Percentiles rank a stretch among this genome's conserved stretches.
Conservation (phyloP, 805 yeast species). For the Priceomyces castillae region DNA sequence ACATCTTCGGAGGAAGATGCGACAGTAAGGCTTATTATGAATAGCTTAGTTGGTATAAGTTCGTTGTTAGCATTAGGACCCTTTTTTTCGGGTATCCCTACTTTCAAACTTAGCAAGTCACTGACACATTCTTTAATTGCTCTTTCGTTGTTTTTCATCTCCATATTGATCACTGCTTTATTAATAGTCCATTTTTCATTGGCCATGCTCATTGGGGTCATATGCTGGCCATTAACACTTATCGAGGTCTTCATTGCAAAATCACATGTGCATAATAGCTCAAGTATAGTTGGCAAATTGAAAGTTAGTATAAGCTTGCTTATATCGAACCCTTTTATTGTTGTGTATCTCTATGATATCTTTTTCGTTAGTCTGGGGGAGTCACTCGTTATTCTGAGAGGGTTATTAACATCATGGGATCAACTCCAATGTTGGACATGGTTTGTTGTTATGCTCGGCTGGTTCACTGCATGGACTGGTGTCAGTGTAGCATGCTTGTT, state of each 20-base stretch:
- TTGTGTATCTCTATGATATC: slow-evolving; percentile 24
- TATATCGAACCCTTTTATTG: slow-evolving; percentile 52
- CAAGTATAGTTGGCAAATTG: slow-evolving; percentile 7
- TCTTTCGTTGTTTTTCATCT: slow-evolving; percentile 52
- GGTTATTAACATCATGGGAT: slow-evolving; percentile 61
- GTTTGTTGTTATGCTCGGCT: slow-evolving; percentile 66
- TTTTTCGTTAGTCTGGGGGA: slow-evolving; percentile 29
- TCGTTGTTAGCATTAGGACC: slow-evolving; percentile 16
- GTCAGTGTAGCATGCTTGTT: slow-evolving; percentile 26
- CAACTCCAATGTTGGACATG: slow-evolving; percentile 83
- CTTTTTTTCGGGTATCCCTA: slow-evolving; percentile 5
- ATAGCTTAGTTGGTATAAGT: slow-evolving; percentile 14
- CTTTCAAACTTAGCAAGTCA: slow-evolving; percentile 16
- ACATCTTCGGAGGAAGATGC: slow-evolving; percentile 12
- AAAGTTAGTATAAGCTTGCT: slow-evolving; percentile 35
- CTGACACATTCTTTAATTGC: slow-evolving; percentile 35
- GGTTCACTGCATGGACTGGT: slow-evolving; percentile 79
- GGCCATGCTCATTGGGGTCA: slow-evolving; percentile 65
- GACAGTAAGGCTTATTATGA: slow-evolving; percentile 15
- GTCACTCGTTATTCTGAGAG: slow-evolving; percentile 43
- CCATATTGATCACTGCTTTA: slow-evolving; percentile 68
- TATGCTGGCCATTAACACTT: slow-evolving; percentile 74
- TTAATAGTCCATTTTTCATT: slow-evolving; percentile 83
- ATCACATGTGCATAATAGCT: slow-evolving; percentile 1
- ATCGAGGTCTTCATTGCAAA: slow-evolving; percentile 37